phyloP scores from a whole-genome alignment of 139 green algal genomes.

The Chlorella sp. region DNA sequence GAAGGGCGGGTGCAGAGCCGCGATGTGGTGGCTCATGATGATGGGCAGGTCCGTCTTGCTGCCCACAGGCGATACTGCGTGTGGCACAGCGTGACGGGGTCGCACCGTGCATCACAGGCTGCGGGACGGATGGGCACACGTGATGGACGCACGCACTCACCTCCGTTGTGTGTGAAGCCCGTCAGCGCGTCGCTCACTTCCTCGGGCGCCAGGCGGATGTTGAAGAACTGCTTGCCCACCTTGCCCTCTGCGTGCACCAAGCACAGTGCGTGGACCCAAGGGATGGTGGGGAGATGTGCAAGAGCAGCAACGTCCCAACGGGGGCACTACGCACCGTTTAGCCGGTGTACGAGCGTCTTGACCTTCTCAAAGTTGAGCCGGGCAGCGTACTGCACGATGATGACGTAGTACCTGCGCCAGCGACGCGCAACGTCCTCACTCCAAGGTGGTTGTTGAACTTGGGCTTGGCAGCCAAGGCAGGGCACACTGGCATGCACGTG shows the following conservation, averaged over 20 bases:
- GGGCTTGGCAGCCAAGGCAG: not conserved
- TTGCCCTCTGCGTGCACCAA: not conserved
- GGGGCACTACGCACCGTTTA: conserved; percentile 31
- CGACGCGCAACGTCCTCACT: not conserved
- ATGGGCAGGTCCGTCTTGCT: conserved; percentile 63
- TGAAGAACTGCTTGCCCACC: conserved; percentile 68
- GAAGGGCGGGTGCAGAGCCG: conserved; percentile 37
- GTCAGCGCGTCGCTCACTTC: conserved; percentile 36
- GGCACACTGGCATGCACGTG: not conserved
- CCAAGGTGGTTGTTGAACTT: not conserved
- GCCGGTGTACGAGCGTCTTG: conserved; percentile 47
- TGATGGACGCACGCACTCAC: not conserved
- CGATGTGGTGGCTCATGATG: conserved; percentile 64
- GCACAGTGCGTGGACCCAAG: too few species aligned
- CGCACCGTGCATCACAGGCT: too few species aligned
- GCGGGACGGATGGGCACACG: too few species aligned
- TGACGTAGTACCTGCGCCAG: conserved; percentile 7
- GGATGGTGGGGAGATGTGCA: too few species aligned
- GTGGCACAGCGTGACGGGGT: too few species aligned
- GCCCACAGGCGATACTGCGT: conserved; percentile 73
- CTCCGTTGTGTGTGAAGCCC: conserved; percentile 20
- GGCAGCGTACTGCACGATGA: conserved; percentile 61
- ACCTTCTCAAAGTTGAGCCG: conserved; percentile 76
- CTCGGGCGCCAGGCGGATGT: conserved; percentile 73
- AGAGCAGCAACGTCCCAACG: too few species aligned